Percentiles rank a stretch among this genome's conserved stretches.
Conservation (phyloP, 352 stramenopile genomes). For the Pythium pectinolyticum region DNA sequence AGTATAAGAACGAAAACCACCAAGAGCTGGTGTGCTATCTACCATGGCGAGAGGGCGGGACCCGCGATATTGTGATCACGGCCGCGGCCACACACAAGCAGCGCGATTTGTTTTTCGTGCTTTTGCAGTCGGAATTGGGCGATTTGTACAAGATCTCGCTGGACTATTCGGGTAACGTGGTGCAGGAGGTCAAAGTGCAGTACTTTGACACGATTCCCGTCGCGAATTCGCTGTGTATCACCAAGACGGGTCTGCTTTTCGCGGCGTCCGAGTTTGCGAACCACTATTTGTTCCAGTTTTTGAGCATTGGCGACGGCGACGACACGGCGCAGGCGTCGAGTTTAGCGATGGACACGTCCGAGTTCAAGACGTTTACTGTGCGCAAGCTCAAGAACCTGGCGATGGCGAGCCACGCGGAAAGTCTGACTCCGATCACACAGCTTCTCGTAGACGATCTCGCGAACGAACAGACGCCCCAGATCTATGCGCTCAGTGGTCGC, state of each 20-base stretch:
- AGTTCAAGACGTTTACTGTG: conserved; percentile 65
- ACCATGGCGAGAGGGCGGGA: conserved; percentile 72
- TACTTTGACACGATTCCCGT: conserved; percentile 98
- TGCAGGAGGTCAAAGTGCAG: conserved; percentile 87
- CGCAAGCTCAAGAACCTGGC: conserved; percentile 89
- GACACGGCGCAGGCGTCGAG: conserved; percentile 74
- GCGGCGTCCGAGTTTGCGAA: conserved; percentile 97
- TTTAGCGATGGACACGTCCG: conserved; percentile 64
- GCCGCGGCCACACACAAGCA: conserved; percentile 93
- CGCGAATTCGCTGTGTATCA: conserved; percentile 95
- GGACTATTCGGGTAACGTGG: conserved; percentile 76
- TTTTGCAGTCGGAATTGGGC: conserved; percentile 97
- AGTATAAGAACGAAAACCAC: conserved; percentile 97
- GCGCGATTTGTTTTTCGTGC: conserved; percentile 95
- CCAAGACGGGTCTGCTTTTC: conserved; percentile 97
- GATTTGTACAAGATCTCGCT: conserved; percentile 99
- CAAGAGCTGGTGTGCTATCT: conserved; percentile 71
- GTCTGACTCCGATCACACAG: conserved; percentile 93
- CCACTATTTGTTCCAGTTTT: conserved; percentile 98
- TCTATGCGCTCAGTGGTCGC: conserved; percentile 95
- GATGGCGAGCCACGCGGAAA: conserved; percentile 78
- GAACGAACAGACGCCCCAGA: conserved; percentile 95
- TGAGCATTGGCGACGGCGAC: conserved; percentile 94
- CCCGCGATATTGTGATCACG: conserved; percentile 91
- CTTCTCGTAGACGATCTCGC: conserved; percentile 95